Percentiles rank a stretch among this genome's conserved stretches.
phyloP scores from a whole-genome alignment of 108 stramenopile genomes.

The Mediolabrus comicus region DNA sequence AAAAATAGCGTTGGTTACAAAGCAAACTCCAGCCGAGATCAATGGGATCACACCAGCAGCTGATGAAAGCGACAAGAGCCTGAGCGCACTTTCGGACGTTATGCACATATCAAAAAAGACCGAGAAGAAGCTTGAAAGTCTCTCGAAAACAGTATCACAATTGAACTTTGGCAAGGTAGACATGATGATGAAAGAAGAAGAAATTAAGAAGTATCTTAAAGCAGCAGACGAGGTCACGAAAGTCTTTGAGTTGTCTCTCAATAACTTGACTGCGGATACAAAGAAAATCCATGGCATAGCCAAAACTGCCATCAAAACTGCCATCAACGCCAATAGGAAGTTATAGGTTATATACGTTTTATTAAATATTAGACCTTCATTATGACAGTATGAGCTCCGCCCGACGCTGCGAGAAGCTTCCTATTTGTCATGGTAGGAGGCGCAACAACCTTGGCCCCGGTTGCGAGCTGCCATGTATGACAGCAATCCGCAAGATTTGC shows the following conservation, averaged over 20 bases:
- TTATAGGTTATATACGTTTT: neutral
- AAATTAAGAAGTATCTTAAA: neutral
- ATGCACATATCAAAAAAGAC: neutral
- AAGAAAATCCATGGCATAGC: neutral
- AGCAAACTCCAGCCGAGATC: neutral
- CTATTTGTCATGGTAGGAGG: slow-evolving; percentile 30
- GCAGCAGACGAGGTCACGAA: neutral
- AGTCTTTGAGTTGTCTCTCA: neutral
- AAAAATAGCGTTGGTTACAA: neutral
- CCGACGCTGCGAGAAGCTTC: slow-evolving; percentile 45
- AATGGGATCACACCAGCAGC: neutral
- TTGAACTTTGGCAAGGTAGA: neutral
- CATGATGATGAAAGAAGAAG: neutral
- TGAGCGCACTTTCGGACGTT: neutral
- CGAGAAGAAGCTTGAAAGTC: neutral
- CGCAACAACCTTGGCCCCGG: slow-evolving; percentile 28
- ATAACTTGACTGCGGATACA: neutral
- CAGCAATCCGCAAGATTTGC: too few species aligned
- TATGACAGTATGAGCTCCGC: slow-evolving; percentile 55
- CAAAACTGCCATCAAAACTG: neutral
- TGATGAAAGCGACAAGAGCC: neutral
- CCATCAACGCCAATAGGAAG: neutral
- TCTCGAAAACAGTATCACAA: neutral
- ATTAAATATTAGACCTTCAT: neutral
- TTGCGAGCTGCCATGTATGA: slow-evolving; percentile 17